Base-by-base conservation (phyloP, 139 green algal genomes). In the Monoraphidium neglectum region DNA sequence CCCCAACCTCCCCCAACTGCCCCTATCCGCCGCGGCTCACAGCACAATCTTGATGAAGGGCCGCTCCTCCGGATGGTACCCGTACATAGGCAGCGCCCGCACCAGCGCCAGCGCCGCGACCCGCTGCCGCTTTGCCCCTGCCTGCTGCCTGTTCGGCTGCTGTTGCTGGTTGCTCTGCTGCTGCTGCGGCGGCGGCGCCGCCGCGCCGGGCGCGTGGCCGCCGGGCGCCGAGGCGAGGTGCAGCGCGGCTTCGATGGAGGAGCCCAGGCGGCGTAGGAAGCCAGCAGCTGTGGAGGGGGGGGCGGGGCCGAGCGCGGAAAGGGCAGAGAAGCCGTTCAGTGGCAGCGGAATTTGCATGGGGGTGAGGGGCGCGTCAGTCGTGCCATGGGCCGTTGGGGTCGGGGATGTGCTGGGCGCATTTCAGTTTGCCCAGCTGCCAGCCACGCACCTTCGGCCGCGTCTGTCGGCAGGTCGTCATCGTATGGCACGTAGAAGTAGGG, bases 401-500 rank as follows among this genome's bases (percentile, higher is more conserved):
- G 10, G 30, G 49, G 28, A 63, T 74, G n/a, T 49, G 47, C 23
- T 75, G 40, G 15, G 13, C 36, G 8, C 13, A 40, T 51, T 51
- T 51, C 8, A 51, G 28, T 16, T 21, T 46, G 56, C 64, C 36
- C 38, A 40, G 43, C 26, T 40, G 21, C 37, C n/a, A 28, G 1
- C 56, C 13, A 2, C 81, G 32, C 72, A 93, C 92, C 91, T 80
- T 89, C 81, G 24, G 71, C 70, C 6, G 81, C 62, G 3, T 93
- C 86, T 4, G 87, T 65, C 1, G 94, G 94, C 24, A 97, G 64
- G 59, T 92, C 89, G 24, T 93, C 82, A n/a, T 90, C 74, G 47
- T 96, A 98, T 0, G 88, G 89, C 1, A 98, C 84, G 79, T 98
- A 98, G 60, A 98, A 95, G 79, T 98, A 98, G 1, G 94, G 94